phyloP scores from a whole-genome alignment of 176 grass and related monocot genomes.

The Aegilops speltoides region DNA sequence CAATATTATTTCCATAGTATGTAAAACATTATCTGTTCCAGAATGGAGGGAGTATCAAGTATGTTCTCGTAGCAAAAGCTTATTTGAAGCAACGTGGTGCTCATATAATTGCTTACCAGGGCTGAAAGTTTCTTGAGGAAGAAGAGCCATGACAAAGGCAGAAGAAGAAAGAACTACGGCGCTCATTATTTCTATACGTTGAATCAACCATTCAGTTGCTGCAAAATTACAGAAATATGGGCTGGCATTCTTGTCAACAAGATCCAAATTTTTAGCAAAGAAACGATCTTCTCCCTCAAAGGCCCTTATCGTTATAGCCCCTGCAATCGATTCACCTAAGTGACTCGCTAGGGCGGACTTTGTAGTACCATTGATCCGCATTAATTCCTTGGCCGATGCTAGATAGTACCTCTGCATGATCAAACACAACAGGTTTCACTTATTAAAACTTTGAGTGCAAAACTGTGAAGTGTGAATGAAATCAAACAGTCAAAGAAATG shows the following conservation, averaged over 20 bases:
- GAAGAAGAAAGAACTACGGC: constrained; percentile 71
- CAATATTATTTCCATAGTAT: neutral
- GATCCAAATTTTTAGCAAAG: constrained; percentile 71
- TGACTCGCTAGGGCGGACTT: constrained; percentile 88
- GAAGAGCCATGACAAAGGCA: constrained; percentile 73
- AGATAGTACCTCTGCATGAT: constrained; percentile 81
- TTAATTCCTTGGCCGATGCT: constrained; percentile 84
- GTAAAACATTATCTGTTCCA: neutral
- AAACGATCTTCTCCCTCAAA: constrained; percentile 85
- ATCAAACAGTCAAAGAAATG: neutral
- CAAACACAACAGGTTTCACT: constrained; percentile 20
- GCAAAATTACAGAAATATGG: constrained; percentile 85
- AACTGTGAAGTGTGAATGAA: constrained; percentile 7
- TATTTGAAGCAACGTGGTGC: constrained; percentile 17
- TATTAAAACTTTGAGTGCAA: constrained; percentile 6
- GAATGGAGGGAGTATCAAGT: neutral
- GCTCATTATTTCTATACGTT: constrained; percentile 72
- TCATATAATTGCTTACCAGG: constrained; percentile 50
- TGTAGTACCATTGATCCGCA: constrained; percentile 95
- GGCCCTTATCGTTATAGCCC: constrained; percentile 79
- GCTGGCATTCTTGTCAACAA: constrained; percentile 84
- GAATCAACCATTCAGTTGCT: constrained; percentile 88
- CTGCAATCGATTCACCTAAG: constrained; percentile 80
- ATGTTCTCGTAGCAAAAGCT: neutral
- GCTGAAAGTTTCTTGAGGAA: constrained; percentile 78